A percentile compares a stretch with the other conserved stretches of the same genome.
Evolutionary conservation across 2,329 filamentous ascomycete genomes (phyloP).

Genomic region (Parastagonospora avenae): DNA sequence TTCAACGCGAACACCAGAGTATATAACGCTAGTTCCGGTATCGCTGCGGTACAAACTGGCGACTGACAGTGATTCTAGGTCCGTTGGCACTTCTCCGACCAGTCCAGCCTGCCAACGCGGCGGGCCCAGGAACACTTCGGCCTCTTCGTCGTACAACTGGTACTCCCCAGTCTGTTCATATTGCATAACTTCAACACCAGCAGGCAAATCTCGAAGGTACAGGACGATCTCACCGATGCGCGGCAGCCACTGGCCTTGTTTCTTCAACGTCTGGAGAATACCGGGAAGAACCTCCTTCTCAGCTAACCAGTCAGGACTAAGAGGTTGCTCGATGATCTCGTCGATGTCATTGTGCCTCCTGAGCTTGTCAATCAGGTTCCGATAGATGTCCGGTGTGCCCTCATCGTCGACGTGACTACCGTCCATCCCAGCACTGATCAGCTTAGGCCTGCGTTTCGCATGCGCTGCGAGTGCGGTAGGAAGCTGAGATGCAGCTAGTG

Average conservation of each 20-base stretch:
- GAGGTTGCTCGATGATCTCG: slow-evolving; percentile 53
- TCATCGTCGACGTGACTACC: slow-evolving; percentile 53
- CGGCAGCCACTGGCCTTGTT: slow-evolving; percentile 58
- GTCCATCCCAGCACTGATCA: slow-evolving; percentile 24
- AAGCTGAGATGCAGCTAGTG: not conserved
- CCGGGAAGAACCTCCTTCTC: slow-evolving; percentile 52
- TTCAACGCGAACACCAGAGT: slow-evolving; percentile 63
- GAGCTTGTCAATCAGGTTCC: slow-evolving; percentile 56
- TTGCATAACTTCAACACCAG: slow-evolving; percentile 35
- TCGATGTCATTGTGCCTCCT: slow-evolving; percentile 49
- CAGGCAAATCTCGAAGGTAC: slow-evolving; percentile 49
- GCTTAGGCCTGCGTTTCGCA: slow-evolving; percentile 25
- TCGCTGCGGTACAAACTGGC: slow-evolving; percentile 53
- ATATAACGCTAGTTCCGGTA: slow-evolving; percentile 52
- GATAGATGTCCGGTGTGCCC: slow-evolving; percentile 60
- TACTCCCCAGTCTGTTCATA: slow-evolving; percentile 29
- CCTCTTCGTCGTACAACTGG: slow-evolving; percentile 24
- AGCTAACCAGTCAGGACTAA: slow-evolving; percentile 63
- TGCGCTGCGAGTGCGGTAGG: slow-evolving; percentile 1
- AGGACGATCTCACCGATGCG: slow-evolving; percentile 63
- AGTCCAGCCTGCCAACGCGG: slow-evolving; percentile 64
- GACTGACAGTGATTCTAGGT: slow-evolving; percentile 45
- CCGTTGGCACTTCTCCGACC: slow-evolving; percentile 56
- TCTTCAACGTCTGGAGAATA: slow-evolving; percentile 49
- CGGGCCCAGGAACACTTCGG: slow-evolving; percentile 38